phyloP scores from a whole-genome alignment of 192 early-diverging fungal species.

The Podila epigama region DNA sequence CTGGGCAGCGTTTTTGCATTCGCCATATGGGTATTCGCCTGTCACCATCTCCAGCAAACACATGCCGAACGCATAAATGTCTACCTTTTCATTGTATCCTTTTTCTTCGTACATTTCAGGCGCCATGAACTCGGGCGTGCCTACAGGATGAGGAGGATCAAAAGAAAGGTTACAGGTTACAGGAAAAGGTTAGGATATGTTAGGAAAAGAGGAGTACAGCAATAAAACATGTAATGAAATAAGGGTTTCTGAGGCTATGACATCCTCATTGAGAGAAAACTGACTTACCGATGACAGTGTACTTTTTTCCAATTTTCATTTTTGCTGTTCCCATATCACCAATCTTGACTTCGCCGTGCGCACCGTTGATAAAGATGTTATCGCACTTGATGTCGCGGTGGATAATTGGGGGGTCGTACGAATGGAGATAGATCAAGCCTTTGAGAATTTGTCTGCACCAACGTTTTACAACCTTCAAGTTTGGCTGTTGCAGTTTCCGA shows the following conservation, averaged over 20 bases:
- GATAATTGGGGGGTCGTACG: slow-evolving; percentile 80
- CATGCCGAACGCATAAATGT: slow-evolving; percentile 89
- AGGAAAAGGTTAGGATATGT: neutral
- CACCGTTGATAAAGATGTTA: slow-evolving; percentile 88
- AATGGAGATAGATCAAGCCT: slow-evolving; percentile 79
- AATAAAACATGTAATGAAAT: too few relatives aligned
- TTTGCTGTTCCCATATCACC: slow-evolving; percentile 88
- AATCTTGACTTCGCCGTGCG: slow-evolving; percentile 85
- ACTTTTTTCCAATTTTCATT: slow-evolving; percentile 87
- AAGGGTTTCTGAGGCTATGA: slow-evolving; percentile 2
- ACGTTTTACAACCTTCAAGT: slow-evolving; percentile 79
- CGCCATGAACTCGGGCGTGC: slow-evolving; percentile 85
- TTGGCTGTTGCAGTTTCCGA: slow-evolving; percentile 73
- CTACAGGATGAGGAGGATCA: slow-evolving; percentile 15
- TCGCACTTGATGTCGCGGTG: slow-evolving; percentile 87
- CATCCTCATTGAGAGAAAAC: slow-evolving; percentile 9
- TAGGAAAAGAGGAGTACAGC: neutral
- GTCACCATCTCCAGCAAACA: slow-evolving; percentile 86
- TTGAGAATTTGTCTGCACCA: slow-evolving; percentile 84
- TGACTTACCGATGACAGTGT: slow-evolving; percentile 78
- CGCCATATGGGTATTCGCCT: slow-evolving; percentile 82
- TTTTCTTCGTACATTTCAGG: slow-evolving; percentile 89
- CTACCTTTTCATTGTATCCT: slow-evolving; percentile 84
- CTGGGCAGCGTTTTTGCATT: slow-evolving; percentile 84
- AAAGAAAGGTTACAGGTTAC: slow-evolving; percentile 9